Evolutionary conservation across 768 basidiomycete species (phyloP).

Genomic region (Rhodotorula taiwanensis): DNA sequence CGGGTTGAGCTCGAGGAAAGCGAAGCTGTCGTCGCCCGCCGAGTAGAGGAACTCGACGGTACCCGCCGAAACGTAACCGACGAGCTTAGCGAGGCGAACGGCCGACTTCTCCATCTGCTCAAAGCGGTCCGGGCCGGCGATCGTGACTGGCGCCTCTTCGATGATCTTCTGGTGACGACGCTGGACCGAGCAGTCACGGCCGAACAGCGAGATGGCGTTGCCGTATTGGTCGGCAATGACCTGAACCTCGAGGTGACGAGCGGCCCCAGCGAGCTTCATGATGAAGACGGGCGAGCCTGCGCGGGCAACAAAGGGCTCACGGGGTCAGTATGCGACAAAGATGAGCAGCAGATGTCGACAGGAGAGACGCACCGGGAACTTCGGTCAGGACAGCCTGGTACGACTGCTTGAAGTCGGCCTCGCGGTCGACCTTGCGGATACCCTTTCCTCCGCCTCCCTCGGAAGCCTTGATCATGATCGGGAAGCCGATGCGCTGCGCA

Average conservation of each 20-base stretch:
- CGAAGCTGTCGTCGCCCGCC: conserved; percentile 85
- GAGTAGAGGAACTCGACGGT: conserved; percentile 80
- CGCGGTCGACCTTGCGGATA: conserved; percentile 83
- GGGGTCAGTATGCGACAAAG: conserved; percentile 2
- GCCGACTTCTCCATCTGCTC: conserved; percentile 98
- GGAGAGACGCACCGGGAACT: conserved; percentile 68
- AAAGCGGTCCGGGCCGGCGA: conserved; percentile 83
- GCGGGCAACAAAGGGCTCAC: conserved; percentile 39
- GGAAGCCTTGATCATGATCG: conserved; percentile 99
- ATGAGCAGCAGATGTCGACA: too few species aligned
- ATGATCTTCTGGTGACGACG: conserved; percentile 99
- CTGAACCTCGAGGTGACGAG: conserved; percentile 96
- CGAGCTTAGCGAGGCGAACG: conserved; percentile 96
- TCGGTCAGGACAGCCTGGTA: conserved; percentile 90
- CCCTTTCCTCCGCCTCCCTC: conserved; percentile 99
- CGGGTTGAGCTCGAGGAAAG: conserved; percentile 97
- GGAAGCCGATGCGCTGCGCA: conserved; percentile 86
- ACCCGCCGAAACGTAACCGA: conserved; percentile 97
- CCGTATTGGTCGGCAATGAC: conserved; percentile 98
- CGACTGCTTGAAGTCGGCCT: conserved; percentile 85
- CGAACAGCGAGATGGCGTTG: conserved; percentile 96
- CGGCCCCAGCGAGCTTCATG: conserved; percentile 98
- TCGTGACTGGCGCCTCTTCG: conserved; percentile 97
- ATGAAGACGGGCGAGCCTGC: conserved; percentile 94
- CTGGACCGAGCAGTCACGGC: conserved; percentile 98